Base-by-base conservation (phyloP, 2,329 filamentous ascomycete genomes). In the Neofusicoccum kwambonambiense region DNA sequence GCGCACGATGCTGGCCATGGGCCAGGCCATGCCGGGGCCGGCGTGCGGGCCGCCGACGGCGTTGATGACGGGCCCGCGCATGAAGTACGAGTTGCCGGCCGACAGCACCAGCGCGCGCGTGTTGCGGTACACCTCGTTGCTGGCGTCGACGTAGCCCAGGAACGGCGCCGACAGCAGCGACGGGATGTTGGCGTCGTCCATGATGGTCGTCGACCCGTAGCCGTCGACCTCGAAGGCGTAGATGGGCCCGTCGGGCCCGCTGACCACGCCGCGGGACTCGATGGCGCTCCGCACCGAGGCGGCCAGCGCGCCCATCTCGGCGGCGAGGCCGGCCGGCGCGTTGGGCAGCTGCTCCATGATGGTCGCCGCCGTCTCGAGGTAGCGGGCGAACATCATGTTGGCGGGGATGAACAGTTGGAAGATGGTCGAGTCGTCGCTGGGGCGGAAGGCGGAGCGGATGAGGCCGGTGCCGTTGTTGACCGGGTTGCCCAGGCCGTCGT, bases 131-230 rank as follows among this genome's bases (percentile, higher is more conserved):
- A 78, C 76, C 45, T 82, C 77, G 34, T 65, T 5, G 65, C 77
- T 70, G 22, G 54, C 66, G 47, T 79, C 71, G 1, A 79, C 69
- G 65, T 87, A 90, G 8, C 87, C 86, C 61, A 89, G 78, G 70
- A 90, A 86, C 0, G 89, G 88, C 27, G 88, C 83, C 1, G 86
- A 85, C 45, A 91, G 81, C 3, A 91, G 81, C 12, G 84, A 88
- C 0, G 89, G 89, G 56, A 91, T 86, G 68, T 91, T 91, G 37
- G 89, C 88, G 65, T 91, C 89, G 70, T 91, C 89, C 88, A 90
- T 90, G 58, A 89, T 80, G 61, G 89, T 80, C 68, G 85, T 88
- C 62, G 75, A 73, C 50, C 77, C 76, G 68, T 78, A 82, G 22
- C 81, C 81, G 66, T 83, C 81, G 31, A 83, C 75, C 68, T 83